These are phyloP conservation scores for Musa balbisiana DNA, from an alignment of 202 grass and related monocot genomes.

Conservation along the genomic window DNA sequence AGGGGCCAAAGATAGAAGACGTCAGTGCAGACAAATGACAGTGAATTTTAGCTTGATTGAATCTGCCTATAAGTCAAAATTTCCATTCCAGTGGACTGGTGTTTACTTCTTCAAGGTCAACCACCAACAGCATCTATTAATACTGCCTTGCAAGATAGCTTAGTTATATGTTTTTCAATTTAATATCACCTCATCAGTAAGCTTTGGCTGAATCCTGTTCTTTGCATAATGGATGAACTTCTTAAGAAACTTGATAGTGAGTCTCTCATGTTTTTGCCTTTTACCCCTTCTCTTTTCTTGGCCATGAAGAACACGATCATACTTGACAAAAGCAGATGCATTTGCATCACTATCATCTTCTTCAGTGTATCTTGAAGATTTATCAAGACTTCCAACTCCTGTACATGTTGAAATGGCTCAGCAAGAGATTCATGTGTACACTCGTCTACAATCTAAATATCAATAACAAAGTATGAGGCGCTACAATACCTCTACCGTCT, in stretches of 20 bases:
- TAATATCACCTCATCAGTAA: constrained; percentile 77
- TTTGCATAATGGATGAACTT: constrained; percentile 99
- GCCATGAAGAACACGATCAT: constrained; percentile 89
- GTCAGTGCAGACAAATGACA: too few relatives aligned
- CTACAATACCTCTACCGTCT: constrained; percentile 72
- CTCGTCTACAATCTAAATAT: not conserved
- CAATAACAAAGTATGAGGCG: not conserved
- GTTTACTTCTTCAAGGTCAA: too few relatives aligned
- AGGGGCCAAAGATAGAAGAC: too few relatives aligned
- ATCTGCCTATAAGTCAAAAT: too few relatives aligned
- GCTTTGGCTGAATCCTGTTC: constrained; percentile 83
- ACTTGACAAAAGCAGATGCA: constrained; percentile 85
- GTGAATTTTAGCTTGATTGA: too few relatives aligned
- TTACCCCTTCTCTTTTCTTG: constrained; percentile 83
- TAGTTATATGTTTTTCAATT: not conserved
- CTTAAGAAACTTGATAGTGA: constrained; percentile 92
- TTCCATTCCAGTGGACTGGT: too few relatives aligned
- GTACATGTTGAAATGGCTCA: constrained; percentile 22
- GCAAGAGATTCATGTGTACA: not conserved
- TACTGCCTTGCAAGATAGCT: not conserved
- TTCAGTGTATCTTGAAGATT: constrained; percentile 53
- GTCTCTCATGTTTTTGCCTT: constrained; percentile 73
- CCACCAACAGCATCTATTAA: not conserved
- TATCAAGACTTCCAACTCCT: constrained; percentile 47
- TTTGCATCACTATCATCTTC: constrained; percentile 80